Evolutionary conservation across 495 filamentous ascomycete species (phyloP).

Genomic region (Trichoderma asperelloides): DNA sequence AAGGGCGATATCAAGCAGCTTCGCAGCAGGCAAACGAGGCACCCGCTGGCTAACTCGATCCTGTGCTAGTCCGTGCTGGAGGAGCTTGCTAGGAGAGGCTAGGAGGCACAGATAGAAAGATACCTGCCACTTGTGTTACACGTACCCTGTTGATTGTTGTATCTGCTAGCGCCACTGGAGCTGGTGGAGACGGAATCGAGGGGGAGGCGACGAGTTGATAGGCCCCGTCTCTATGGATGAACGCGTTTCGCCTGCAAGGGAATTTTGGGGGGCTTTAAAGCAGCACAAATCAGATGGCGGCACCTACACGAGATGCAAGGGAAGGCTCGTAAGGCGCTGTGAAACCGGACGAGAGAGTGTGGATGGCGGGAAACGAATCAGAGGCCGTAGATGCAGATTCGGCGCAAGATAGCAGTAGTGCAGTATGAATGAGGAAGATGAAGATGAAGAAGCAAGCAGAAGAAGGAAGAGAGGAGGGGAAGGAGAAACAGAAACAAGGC

Average conservation of each 20-base stretch:
- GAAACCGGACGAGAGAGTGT: background rate
- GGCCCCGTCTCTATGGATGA: background rate
- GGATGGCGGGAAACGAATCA: background rate
- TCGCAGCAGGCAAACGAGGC: slow-evolving; percentile 6
- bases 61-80: background rate
- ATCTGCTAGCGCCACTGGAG: slow-evolving; percentile 6
- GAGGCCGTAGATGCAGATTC: background rate
- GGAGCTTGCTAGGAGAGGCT: background rate
- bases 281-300: background rate
- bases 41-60: background rate
- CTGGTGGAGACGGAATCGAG: slow-evolving; percentile 4
- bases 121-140: background rate
- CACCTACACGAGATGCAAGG: background rate
- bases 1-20: slow-evolving; percentile 5
- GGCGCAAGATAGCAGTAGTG: too few species aligned
- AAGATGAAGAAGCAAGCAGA: background rate
- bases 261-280: background rate
- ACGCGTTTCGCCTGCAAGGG: slow-evolving; percentile 7
- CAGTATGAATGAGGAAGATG: background rate
- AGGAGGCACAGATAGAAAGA: background rate
- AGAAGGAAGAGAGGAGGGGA: background rate
- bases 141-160: background rate
- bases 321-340: slow-evolving; percentile 1
- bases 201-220: background rate
- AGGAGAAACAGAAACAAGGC: slow-evolving; percentile 4